Percentiles rank a stretch among this genome's conserved stretches.
Conservation (phyloP, 1,139 yeast species). For the Pichia sorboxylosa region DNA sequence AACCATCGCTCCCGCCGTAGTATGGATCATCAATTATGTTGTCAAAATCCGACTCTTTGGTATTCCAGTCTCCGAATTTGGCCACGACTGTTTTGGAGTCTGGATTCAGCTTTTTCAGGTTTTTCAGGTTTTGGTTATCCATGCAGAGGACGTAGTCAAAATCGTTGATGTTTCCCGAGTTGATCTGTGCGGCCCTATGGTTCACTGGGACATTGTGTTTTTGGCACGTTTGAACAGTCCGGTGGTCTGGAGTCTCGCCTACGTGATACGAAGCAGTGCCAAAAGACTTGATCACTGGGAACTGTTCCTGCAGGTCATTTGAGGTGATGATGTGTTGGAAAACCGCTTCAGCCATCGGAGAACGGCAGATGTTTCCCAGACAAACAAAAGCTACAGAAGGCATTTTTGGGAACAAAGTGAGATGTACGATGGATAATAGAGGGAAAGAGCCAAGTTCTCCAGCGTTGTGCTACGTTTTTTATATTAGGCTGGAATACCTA, state of each 20-base stretch:
- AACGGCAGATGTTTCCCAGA: slow-evolving; percentile 87
- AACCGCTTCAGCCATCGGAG: slow-evolving; percentile 97
- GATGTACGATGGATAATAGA: too few species aligned
- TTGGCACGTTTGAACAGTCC: slow-evolving; percentile 60
- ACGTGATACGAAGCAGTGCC: slow-evolving; percentile 81
- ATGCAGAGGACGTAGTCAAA: slow-evolving; percentile 82
- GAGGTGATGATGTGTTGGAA: slow-evolving; percentile 54
- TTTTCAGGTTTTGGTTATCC: slow-evolving; percentile 60
- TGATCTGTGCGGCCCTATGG: slow-evolving; percentile 68
- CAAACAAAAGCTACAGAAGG: slow-evolving; percentile 85
- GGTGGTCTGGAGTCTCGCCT: slow-evolving; percentile 71
- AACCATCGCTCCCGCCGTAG: slow-evolving; percentile 78
- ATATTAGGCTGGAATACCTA: too few species aligned
- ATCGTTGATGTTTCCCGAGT: slow-evolving; percentile 41
- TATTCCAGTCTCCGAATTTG: slow-evolving; percentile 71
- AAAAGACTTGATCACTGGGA: slow-evolving; percentile 64
- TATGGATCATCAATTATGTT: slow-evolving; percentile 79
- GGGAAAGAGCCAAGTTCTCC: too few species aligned
- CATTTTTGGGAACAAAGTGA: too few species aligned
- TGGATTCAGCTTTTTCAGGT: slow-evolving; percentile 53
- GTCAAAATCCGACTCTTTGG: slow-evolving; percentile 33
- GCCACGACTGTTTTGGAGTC: slow-evolving; percentile 38
- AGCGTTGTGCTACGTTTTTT: too few species aligned
- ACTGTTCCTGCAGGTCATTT: slow-evolving; percentile 27
- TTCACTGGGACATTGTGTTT: slow-evolving; percentile 63